phyloP scores from a whole-genome alignment of 192 early-diverging fungal genomes.

The Linnemannia hyalina region DNA sequence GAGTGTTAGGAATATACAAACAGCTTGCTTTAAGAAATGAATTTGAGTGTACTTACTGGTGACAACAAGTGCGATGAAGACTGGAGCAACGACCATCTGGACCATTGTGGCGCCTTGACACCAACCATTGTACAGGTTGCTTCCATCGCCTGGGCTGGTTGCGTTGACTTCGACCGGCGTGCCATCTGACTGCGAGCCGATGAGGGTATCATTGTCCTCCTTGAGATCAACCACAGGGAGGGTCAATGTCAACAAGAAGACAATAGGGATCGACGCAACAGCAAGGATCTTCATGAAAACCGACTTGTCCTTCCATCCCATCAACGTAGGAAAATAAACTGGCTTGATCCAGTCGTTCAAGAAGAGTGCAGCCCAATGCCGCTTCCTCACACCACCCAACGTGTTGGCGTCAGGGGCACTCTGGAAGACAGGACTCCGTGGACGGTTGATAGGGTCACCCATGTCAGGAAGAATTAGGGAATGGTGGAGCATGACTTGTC shows the following conservation, averaged over 20 bases:
- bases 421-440: slow-evolving; percentile 15
- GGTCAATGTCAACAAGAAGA: slow-evolving; percentile 68
- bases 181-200: not conserved
- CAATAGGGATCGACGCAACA: slow-evolving; percentile 64
- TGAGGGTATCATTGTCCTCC: slow-evolving; percentile 26
- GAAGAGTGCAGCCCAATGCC: not conserved
- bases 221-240: slow-evolving; percentile 72
- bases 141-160: slow-evolving; percentile 12
- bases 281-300: slow-evolving; percentile 59
- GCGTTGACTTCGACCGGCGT: slow-evolving; percentile 1
- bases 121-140: slow-evolving; percentile 54
- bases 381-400: not conserved
- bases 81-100: slow-evolving; percentile 67
- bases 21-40: not conserved
- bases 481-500: slow-evolving; percentile 25
- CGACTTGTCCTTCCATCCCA: slow-evolving; percentile 65
- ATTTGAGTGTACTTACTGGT: slow-evolving; percentile 15
- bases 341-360: slow-evolving; percentile 29
- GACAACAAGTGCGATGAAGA: slow-evolving; percentile 63
- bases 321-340: slow-evolving; percentile 64
- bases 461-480: slow-evolving; percentile 29
- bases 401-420: not conserved
- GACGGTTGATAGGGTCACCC: slow-evolving; percentile 10
- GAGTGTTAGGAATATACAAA: not conserved
- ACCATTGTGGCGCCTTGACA: slow-evolving; percentile 66